Conservation (phyloP, 2,329 filamentous ascomycete genomes). For the Fusarium brachygibbosum region DNA sequence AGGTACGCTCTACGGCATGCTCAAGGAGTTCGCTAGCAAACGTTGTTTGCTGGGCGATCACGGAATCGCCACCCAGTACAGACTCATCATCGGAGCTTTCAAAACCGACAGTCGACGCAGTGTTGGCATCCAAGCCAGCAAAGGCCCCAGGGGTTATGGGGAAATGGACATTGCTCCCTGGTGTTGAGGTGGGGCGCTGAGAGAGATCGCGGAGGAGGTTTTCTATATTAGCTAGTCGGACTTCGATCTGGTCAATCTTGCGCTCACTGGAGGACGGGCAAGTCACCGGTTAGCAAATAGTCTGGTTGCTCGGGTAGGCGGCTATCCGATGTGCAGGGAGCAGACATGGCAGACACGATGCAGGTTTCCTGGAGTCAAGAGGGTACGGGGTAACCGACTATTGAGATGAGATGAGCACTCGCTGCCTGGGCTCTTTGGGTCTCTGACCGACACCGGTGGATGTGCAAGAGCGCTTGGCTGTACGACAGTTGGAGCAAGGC, state of each 20-base stretch:
- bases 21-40: constrained; percentile 69
- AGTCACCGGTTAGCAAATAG: constrained; percentile 17
- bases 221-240: constrained; percentile 61
- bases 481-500: constrained; percentile 70
- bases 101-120: constrained; percentile 52
- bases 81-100: constrained; percentile 59
- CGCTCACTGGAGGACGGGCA: constrained; percentile 58
- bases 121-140: constrained; percentile 38
- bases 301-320: not conserved
- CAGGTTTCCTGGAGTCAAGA: not conserved
- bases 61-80: constrained; percentile 63
- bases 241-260: constrained; percentile 65
- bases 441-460: constrained; percentile 68
- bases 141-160: constrained; percentile 45
- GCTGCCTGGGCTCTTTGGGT: constrained; percentile 67
- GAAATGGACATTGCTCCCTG: constrained; percentile 43
- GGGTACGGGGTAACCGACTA: constrained; percentile 60
- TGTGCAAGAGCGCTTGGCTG: constrained; percentile 65
- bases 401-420: constrained; percentile 71
- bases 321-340: not conserved
- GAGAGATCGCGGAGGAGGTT: constrained; percentile 57
- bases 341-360: constrained; percentile 8
- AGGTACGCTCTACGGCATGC: constrained; percentile 63
- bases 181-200: constrained; percentile 44
- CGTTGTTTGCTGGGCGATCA: constrained; percentile 64